phyloP scores from a whole-genome alignment of 2,329 filamentous ascomycete genomes.

The Alternaria gansuensis region DNA sequence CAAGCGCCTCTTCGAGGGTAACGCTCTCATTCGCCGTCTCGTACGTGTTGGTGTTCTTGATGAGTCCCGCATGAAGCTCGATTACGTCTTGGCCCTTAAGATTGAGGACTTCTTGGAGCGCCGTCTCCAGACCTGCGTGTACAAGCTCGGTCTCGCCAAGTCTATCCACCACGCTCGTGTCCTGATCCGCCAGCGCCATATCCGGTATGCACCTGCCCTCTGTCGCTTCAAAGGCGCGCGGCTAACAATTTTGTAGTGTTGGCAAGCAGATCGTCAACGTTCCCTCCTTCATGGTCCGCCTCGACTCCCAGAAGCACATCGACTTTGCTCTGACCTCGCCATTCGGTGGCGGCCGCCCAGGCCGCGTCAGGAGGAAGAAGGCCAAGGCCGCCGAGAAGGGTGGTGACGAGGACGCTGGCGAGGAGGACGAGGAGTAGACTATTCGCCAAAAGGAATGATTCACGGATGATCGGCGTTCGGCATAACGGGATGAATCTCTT shows the following conservation, averaged over 20 bases:
- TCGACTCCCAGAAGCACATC: constrained; percentile 99
- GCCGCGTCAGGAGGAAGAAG: constrained; percentile 99
- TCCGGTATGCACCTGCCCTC: constrained; percentile 66
- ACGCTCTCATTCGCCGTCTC: constrained; percentile 99
- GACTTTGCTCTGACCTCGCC: constrained; percentile 98
- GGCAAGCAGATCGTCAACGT: constrained; percentile 99
- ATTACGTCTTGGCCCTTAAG: constrained; percentile 99
- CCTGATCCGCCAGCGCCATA: constrained; percentile 99
- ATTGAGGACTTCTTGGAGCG: constrained; percentile 99
- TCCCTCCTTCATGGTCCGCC: constrained; percentile 98
- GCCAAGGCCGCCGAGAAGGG: constrained; percentile 91
- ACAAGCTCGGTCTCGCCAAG: constrained; percentile 99
- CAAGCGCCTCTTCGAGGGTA: constrained; percentile 99
- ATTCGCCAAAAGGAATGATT: constrained; percentile 41
- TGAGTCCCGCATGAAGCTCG: constrained; percentile 99
- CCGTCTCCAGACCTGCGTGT: constrained; percentile 99
- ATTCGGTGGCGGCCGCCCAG: constrained; percentile 95
- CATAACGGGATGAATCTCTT: constrained; percentile 49
- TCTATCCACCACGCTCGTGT: constrained; percentile 99
- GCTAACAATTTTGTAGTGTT: constrained; percentile 66
- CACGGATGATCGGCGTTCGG: constrained; percentile 50
- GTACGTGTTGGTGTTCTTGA: constrained; percentile 99
- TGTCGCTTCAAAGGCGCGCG: background rate
- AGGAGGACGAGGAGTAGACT: constrained; percentile 79
- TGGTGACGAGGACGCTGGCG: constrained; percentile 81